phyloP scores from a whole-genome alignment of 768 basidiomycete species.

The Amanita rubescens region DNA sequence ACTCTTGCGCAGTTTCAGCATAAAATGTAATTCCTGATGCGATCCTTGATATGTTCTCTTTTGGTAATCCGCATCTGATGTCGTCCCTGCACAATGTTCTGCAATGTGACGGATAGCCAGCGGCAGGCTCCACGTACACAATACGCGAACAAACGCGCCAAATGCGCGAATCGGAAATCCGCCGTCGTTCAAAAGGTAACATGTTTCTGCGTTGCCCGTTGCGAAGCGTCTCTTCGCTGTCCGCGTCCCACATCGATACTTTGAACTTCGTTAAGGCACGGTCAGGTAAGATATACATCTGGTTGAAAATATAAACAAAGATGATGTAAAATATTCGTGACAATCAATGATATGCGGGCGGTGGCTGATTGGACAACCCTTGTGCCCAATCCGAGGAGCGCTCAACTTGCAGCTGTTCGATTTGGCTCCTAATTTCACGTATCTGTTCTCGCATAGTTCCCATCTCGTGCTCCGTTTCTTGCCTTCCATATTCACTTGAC shows the following conservation, averaged over 20 bases:
- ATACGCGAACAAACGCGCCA: conserved; percentile 13
- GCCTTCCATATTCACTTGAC: background rate
- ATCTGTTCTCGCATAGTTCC: conserved; percentile 6
- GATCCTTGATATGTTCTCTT: conserved; percentile 11
- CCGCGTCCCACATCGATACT: conserved; percentile 3
- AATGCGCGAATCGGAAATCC: conserved; percentile 15
- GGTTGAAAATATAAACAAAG: no score
- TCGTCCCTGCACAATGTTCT: conserved; percentile 11
- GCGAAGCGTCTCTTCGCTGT: conserved; percentile 1
- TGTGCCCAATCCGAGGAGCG: conserved; percentile 9
- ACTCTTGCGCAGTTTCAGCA: conserved; percentile 16
- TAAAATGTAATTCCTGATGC: conserved; percentile 2
- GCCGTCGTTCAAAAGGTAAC: conserved; percentile 3
- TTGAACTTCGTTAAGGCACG: no score
- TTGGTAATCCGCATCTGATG: conserved; percentile 6
- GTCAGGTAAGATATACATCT: no score
- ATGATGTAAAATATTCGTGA: background rate
- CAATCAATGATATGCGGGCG: background rate
- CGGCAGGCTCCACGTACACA: conserved; percentile 16
- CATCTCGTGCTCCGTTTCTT: background rate
- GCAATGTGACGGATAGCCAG: conserved; percentile 12
- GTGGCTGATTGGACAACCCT: conserved; percentile 4
- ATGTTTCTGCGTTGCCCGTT: conserved; percentile 9
- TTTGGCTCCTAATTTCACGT: conserved; percentile 8
- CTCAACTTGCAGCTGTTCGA: conserved; percentile 9